Percentiles rank a stretch among this genome's conserved stretches.
Evolutionary conservation across 1,139 yeast genomes (phyloP).

Genomic region (Candida anutae): DNA sequence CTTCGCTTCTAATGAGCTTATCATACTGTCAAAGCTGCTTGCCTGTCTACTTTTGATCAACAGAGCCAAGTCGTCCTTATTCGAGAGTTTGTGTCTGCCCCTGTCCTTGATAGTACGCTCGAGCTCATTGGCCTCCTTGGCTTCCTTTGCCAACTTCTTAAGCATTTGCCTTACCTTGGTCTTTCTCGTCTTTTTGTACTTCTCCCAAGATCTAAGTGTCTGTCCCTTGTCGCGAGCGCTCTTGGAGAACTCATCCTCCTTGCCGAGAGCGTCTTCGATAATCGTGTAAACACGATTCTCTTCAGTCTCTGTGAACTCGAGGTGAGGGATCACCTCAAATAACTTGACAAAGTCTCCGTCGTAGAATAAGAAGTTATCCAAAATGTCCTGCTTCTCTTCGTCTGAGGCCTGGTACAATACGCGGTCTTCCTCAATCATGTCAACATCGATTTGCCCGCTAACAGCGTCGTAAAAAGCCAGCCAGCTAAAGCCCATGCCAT

Average conservation of each 20-base stretch:
- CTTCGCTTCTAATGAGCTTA: conserved; percentile 47
- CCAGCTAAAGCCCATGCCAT: conserved; percentile 44
- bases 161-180: conserved; percentile 38
- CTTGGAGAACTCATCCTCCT: conserved; percentile 21
- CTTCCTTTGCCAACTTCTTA: conserved; percentile 48
- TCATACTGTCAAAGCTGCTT: conserved; percentile 39
- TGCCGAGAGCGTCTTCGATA: conserved; percentile 21
- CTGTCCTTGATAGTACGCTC: conserved; percentile 42
- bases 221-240: conserved; percentile 18
- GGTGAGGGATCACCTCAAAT: conserved; percentile 72
- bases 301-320: conserved; percentile 54
- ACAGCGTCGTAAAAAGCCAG: conserved; percentile 54
- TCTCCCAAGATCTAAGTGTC: conserved; percentile 36
- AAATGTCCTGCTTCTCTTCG: conserved; percentile 63
- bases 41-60: conserved; percentile 41
- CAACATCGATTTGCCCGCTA: conserved; percentile 59
- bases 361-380: conserved; percentile 47
- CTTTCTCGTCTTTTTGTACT: conserved; percentile 42
- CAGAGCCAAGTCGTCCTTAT: conserved; percentile 41
- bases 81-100: conserved; percentile 17
- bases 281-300: conserved; percentile 52
- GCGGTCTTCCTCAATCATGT: conserved; percentile 67
- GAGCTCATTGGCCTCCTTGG: conserved; percentile 59
- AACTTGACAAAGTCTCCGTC: conserved; percentile 65
- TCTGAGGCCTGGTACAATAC: conserved; percentile 53